These are phyloP conservation scores for Trametes pubescens DNA, from an alignment of 1,284 basidiomycete genomes.

Conservation along the genomic window DNA sequence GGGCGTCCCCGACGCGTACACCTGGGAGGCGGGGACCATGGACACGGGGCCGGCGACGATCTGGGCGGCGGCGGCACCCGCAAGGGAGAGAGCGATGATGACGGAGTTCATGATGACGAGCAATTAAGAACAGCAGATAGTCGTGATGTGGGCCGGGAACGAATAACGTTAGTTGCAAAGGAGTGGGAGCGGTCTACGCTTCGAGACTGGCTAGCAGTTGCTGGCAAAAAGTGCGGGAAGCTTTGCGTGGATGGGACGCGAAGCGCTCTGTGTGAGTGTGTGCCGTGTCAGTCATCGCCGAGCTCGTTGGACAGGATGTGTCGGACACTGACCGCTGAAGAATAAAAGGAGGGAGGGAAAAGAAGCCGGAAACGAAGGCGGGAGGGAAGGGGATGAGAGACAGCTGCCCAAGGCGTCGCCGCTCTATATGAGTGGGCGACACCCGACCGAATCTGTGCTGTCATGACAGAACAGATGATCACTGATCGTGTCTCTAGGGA, in stretches of 20 bases:
- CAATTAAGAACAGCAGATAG: slow-evolving; percentile 35
- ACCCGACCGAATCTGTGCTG: slow-evolving; percentile 36
- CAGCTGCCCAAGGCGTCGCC: slow-evolving; percentile 24
- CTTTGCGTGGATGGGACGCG: slow-evolving; percentile 43
- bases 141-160: slow-evolving; percentile 43
- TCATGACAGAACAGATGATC: slow-evolving; percentile 40
- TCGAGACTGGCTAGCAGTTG: slow-evolving; percentile 45
- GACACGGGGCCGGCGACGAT: slow-evolving; percentile 58
- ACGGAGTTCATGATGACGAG: slow-evolving; percentile 66
- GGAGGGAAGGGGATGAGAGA: slow-evolving; percentile 41
- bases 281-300: slow-evolving; percentile 28
- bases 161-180: slow-evolving; percentile 49
- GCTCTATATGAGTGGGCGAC: slow-evolving; percentile 36
- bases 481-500: slow-evolving; percentile 48
- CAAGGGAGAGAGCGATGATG: slow-evolving; percentile 63
- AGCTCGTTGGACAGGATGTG: neutral
- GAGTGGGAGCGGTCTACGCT: slow-evolving; percentile 77
- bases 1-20: slow-evolving; percentile 27
- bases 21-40: slow-evolving; percentile 49
- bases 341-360: slow-evolving; percentile 52
- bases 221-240: slow-evolving; percentile 42
- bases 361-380: slow-evolving; percentile 44
- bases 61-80: slow-evolving; percentile 63
- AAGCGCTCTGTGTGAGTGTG: slow-evolving; percentile 37
- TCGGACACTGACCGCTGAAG: slow-evolving; percentile 48